These are phyloP conservation scores for Pseudozyma sp. DNA, from an alignment of 1,284 basidiomycete genomes.

Conservation along the genomic window DNA sequence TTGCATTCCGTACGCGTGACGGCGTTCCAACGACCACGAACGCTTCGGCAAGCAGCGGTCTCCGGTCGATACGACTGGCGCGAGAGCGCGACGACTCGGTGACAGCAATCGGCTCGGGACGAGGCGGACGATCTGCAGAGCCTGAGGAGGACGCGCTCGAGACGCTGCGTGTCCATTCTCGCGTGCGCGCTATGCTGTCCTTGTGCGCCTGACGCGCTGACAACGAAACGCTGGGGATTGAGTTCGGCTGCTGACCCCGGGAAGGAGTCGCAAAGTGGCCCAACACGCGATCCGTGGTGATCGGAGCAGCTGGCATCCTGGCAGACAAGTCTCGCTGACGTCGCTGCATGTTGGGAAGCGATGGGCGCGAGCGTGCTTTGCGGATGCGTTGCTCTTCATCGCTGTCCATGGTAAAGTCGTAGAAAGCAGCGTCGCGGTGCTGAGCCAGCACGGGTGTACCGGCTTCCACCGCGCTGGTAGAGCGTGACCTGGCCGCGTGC, in stretches of 20 bases:
- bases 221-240: neutral
- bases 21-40: constrained; percentile 7
- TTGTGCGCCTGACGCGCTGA: neutral
- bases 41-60: constrained; percentile 1
- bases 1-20: neutral
- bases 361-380: constrained; percentile 28
- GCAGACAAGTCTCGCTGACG: neutral
- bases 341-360: constrained; percentile 17
- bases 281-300: constrained; percentile 9
- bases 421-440: constrained; percentile 39
- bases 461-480: constrained; percentile 8
- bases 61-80: constrained; percentile 25
- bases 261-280: constrained; percentile 24
- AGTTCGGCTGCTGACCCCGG: neutral
- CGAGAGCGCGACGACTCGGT: constrained; percentile 18
- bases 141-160: constrained; percentile 17
- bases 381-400: constrained; percentile 40
- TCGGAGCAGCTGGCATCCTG: neutral
- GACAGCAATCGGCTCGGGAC: constrained; percentile 1
- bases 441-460: constrained; percentile 34
- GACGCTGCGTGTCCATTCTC: constrained; percentile 31
- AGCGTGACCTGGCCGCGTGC: neutral
- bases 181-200: constrained; percentile 10
- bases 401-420: constrained; percentile 48
- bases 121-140: constrained; percentile 1